Evolutionary conservation across 495 filamentous ascomycete species (phyloP), one percentile per base, ranked within the genome.

Genomic region (Aspergillus sparsus): DNA sequence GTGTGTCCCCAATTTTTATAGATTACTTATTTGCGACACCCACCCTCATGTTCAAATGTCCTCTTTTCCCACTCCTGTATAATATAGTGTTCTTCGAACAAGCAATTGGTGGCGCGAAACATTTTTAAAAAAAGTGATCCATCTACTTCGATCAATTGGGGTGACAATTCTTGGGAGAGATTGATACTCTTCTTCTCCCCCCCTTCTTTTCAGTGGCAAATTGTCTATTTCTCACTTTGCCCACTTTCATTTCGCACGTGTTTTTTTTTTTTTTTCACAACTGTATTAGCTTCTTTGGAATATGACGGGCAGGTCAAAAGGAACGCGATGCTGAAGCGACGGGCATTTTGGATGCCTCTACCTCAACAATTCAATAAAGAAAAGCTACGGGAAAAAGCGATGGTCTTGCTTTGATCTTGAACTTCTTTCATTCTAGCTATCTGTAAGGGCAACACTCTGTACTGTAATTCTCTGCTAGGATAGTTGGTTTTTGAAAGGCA

Each of bases 21-120:
- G 58, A 62, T 50, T 61, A 55, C 60, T 41, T 60, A 42, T 62
- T 49, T 61, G 52, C 45, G 33, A 32, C 51, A 41, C 21, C 49
- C 46, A 53, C 47, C 47, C 55, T 18, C 45, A 49, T 62, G 49
- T 49, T 62, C 33, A 55, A 47, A 39, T 57, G 44, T 62, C 61
- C 49, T 37, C 55, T 67, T 59, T 27, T 27, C 21, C 55, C 60
- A 57, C 61, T 68, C 61, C 60, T 68, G 63, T 68, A 66, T 64
- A 66, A 62, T 68, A 68, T 57, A 53, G 44, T 46, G 39, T 49
- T 60, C 21, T 58, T 55, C 33, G 56, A 61, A 49, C 49, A 55
- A 61, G 46, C 27, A 57, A 57, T 27, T 55, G 55, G 61, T 60
- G 62, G 60, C 57, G 57, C 58, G 56, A 60, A 61, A 58, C 61